phyloP scores from a whole-genome alignment of 768 basidiomycete genomes.

The Phaeotremella skinneri region DNA sequence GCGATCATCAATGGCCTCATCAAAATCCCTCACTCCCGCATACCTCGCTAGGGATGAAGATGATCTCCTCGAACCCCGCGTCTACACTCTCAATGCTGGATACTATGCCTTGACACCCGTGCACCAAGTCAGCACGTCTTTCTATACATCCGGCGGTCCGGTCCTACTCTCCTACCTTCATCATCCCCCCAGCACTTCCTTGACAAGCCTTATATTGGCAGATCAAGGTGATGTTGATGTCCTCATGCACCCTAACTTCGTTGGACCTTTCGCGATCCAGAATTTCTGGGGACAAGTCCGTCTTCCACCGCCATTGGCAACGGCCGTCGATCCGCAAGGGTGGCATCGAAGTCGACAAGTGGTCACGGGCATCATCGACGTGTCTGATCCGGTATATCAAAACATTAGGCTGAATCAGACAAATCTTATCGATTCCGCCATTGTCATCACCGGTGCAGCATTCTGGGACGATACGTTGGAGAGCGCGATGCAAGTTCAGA shows the following conservation, averaged over 20 bases:
- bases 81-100: conserved; percentile 1
- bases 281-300: conserved; percentile 35
- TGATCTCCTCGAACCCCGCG: conserved; percentile 3
- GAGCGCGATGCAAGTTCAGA: conserved; percentile 15
- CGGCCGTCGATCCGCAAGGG: conserved; percentile 28
- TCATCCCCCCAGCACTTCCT: conserved; percentile 34
- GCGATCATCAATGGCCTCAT: no score
- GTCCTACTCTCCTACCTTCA: conserved; percentile 34
- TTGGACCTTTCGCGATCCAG: conserved; percentile 41
- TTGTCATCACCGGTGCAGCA: conserved; percentile 19
- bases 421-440: conserved; percentile 8
- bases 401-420: conserved; percentile 22
- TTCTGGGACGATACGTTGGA: conserved; percentile 21
- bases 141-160: conserved; percentile 40
- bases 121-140: conserved; percentile 32
- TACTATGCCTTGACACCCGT: conserved; percentile 11
- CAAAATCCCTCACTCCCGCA: no score
- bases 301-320: conserved; percentile 24
- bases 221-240: conserved; percentile 38
- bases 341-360: conserved; percentile 22
- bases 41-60: no score
- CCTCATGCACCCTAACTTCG: conserved; percentile 39
- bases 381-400: conserved; percentile 12
- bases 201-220: conserved; percentile 30
- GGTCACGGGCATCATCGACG: conserved; percentile 21